Conservation (phyloP, 176 grass and related monocot genomes). For the Elymus sibiricus region DNA sequence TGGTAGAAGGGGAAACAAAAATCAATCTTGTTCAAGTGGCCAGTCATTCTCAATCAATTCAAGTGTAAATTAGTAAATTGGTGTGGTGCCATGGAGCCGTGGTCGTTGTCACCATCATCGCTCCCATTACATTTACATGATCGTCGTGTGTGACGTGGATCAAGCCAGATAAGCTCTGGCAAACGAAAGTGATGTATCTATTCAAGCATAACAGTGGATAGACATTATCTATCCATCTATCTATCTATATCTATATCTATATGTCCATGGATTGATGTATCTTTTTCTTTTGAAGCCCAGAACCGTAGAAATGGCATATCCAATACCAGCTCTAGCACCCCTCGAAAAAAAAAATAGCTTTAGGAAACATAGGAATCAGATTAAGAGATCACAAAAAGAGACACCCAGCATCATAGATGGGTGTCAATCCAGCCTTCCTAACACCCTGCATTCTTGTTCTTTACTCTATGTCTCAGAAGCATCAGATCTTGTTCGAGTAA, state of each 20-base stretch:
- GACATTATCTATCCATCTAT: not conserved
- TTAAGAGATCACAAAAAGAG: too few species aligned
- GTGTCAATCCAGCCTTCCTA: too few species aligned
- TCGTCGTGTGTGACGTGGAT: not conserved
- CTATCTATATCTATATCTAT: not conserved
- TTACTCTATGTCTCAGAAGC: too few species aligned
- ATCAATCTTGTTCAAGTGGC: not conserved
- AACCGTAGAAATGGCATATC: too few species aligned
- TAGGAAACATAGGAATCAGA: too few species aligned
- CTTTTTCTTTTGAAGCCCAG: too few species aligned
- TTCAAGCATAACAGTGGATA: not conserved
- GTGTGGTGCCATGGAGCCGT: not conserved
- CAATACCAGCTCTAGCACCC: too few species aligned
- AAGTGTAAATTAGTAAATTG: not conserved
- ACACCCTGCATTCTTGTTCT: too few species aligned
- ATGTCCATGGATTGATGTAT: not conserved
- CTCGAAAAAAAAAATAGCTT: too few species aligned
- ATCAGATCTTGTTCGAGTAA: too few species aligned
- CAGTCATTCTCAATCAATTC: not conserved
- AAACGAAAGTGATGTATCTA: not conserved
- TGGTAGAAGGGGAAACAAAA: too few species aligned
- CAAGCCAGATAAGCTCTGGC: not conserved
- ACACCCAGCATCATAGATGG: too few species aligned
- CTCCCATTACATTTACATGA: not conserved
- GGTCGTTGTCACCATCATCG: constrained; percentile 28